Conservation (phyloP, 345 rosid genomes). For the Aethionema arabicum region DNA sequence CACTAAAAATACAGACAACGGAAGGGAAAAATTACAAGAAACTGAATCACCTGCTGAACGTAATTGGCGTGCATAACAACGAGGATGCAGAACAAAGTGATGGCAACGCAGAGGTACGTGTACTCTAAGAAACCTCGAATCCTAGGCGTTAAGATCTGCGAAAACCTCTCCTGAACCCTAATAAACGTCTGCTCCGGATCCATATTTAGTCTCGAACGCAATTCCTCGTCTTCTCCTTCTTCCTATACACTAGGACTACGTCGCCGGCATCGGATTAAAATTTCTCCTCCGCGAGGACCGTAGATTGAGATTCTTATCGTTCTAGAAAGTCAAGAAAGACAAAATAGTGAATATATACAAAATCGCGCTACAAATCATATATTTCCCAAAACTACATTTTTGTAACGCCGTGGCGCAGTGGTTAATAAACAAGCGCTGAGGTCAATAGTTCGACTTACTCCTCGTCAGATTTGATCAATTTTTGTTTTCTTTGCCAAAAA, state of each 20-base stretch:
- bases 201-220: constrained; percentile 42
- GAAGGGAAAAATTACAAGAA: neutral
- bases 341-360: neutral
- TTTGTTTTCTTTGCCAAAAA: no score
- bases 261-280: constrained; percentile 21
- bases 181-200: constrained; percentile 99
- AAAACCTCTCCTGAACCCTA: constrained; percentile 91
- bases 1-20: neutral
- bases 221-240: constrained; percentile 18
- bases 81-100: constrained; percentile 84
- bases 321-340: neutral
- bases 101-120: constrained; percentile 66
- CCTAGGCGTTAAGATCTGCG: constrained; percentile 79
- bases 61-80: constrained; percentile 99
- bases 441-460: no score
- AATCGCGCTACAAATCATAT: no score
- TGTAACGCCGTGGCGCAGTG: no score
- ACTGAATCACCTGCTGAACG: constrained; percentile 72
- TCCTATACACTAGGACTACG: neutral
- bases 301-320: neutral
- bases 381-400: no score
- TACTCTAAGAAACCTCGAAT: constrained; percentile 83
- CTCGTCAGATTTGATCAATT: no score
- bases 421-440: no score
- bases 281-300: neutral